Percentiles rank a stretch among this genome's conserved stretches.
These are phyloP conservation scores for Penicillium thymicola DNA, from an alignment of 2,329 filamentous ascomycete genomes.

Conservation along the genomic window DNA sequence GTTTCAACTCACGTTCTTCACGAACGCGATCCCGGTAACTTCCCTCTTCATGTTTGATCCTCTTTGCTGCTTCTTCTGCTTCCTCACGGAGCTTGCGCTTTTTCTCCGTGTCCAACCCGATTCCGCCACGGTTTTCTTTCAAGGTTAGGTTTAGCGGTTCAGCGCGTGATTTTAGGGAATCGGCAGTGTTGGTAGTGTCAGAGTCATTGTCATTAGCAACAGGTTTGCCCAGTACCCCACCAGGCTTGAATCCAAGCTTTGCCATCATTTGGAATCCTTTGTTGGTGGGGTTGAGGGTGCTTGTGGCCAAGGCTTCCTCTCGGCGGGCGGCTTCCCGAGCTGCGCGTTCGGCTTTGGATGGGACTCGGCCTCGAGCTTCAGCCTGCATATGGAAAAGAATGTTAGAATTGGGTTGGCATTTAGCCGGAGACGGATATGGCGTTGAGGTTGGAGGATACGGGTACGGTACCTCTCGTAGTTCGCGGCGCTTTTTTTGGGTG, in stretches of 20 bases:
- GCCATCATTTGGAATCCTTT: conserved; percentile 97
- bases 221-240: conserved; percentile 69
- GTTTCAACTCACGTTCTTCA: conserved; percentile 65
- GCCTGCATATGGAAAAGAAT: conserved; percentile 46
- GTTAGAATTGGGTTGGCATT: conserved; percentile 40
- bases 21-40: conserved; percentile 72
- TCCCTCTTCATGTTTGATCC: conserved; percentile 60
- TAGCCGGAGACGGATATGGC: conserved; percentile 45
- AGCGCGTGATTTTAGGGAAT: conserved; percentile 44
- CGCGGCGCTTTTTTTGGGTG: conserved; percentile 56
- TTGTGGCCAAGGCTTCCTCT: conserved; percentile 72
- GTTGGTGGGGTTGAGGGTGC: conserved; percentile 67
- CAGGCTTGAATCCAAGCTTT: conserved; percentile 83
- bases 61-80: conserved; percentile 57
- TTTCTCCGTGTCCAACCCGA: conserved; percentile 78
- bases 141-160: conserved; percentile 75
- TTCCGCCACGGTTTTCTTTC: conserved; percentile 77
- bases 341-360: conserved; percentile 80
- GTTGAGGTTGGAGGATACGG: not conserved
- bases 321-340: conserved; percentile 68
- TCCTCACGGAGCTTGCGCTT: conserved; percentile 72
- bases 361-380: conserved; percentile 61
- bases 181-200: not conserved
- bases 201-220: conserved; percentile 27
- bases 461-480: conserved; percentile 48